A percentile compares a stretch with the other conserved stretches of the same genome.
Conservation (phyloP, 116 monocot species). For the Papilionanthe hybrid region DNA sequence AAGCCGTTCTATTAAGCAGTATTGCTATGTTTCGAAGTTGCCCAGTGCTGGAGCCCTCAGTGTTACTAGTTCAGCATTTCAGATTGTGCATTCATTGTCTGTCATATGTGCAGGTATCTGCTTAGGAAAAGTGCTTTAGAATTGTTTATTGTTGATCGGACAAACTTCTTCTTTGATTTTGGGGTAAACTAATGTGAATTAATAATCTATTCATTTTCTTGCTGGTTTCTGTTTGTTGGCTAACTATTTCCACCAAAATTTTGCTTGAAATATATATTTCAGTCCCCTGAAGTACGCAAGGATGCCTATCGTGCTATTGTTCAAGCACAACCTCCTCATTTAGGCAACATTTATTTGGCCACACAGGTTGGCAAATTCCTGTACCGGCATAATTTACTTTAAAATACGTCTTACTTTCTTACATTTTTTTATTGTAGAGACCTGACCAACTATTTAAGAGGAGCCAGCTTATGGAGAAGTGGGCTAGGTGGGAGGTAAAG, state of each 20-base stretch:
- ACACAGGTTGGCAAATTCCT: constrained; percentile 50
- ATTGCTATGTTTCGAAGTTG: background rate
- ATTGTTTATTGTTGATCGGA: constrained; percentile 85
- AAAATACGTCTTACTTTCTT: background rate
- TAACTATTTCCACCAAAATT: background rate
- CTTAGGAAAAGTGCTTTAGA: constrained; percentile 91
- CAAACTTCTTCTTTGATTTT: constrained; percentile 98
- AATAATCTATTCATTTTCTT: background rate
- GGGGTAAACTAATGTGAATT: constrained; percentile 47
- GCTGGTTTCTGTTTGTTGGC: background rate
- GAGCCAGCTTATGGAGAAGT: constrained; percentile 91
- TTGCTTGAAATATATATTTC: constrained; percentile 6
- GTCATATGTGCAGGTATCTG: constrained; percentile 58
- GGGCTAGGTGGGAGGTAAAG: constrained; percentile 97
- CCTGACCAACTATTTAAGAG: constrained; percentile 92
- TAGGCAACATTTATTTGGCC: constrained; percentile 88
- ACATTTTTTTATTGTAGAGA: constrained; percentile 40
- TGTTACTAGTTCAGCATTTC: background rate
- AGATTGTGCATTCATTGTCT: background rate
- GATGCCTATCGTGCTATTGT: constrained; percentile 89
- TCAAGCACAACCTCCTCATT: constrained; percentile 70
- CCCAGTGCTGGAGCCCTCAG: background rate
- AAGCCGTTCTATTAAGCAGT: background rate
- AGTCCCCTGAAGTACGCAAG: constrained; percentile 81
- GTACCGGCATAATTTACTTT: background rate